These are phyloP conservation scores for Pichia rugopelliculosa DNA, from an alignment of 805 yeast species.

Conservation along the genomic window DNA sequence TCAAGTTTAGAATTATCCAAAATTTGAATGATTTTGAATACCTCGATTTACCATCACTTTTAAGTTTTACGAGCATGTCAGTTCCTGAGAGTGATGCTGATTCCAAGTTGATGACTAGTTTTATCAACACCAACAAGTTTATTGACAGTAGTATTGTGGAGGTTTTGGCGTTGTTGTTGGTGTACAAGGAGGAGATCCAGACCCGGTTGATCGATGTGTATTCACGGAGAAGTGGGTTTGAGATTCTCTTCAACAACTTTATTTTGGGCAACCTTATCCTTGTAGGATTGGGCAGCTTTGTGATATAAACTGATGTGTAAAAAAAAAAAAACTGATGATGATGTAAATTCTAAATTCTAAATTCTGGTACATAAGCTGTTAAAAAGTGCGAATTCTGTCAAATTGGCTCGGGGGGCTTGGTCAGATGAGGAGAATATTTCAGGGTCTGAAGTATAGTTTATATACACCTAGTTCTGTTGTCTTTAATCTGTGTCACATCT, in stretches of 20 bases:
- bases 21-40: constrained; percentile 36
- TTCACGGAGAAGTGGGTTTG: constrained; percentile 27
- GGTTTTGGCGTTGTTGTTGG: constrained; percentile 21
- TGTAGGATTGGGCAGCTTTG: constrained; percentile 32
- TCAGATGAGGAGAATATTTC: too few relatives aligned
- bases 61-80: constrained; percentile 16
- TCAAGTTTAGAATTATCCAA: constrained; percentile 39
- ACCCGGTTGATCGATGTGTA: constrained; percentile 23
- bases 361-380: too few relatives aligned
- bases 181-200: constrained; percentile 29
- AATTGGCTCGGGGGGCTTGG: too few relatives aligned
- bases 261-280: constrained; percentile 30
- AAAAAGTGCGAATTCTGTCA: too few relatives aligned
- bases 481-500: not conserved
- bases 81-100: constrained; percentile 9
- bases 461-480: too few relatives aligned
- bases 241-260: constrained; percentile 33
- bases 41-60: constrained; percentile 24
- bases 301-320: too few relatives aligned
- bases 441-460: too few relatives aligned
- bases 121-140: constrained; percentile 25
- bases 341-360: too few relatives aligned
- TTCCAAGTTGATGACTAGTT: constrained; percentile 14
- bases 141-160: constrained; percentile 25
- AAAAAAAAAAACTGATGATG: too few relatives aligned